Percentiles rank a stretch among this genome's conserved stretches.
Evolutionary conservation across 331 rosid genomes (phyloP).

Genomic region (Rosa hybrid): DNA sequence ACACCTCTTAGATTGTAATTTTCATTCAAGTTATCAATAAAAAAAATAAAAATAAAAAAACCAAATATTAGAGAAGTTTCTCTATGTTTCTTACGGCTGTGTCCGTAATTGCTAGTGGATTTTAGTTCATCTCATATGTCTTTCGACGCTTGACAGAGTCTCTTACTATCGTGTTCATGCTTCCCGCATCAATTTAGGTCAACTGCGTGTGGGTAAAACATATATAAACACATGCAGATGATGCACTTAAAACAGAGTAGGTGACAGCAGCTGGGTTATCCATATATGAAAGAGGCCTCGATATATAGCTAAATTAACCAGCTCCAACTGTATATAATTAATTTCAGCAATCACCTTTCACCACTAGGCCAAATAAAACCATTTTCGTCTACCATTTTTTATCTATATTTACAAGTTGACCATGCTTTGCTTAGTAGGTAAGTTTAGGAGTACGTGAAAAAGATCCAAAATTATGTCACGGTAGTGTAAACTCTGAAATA

Average conservation of each 20-base stretch:
- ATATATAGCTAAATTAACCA: background rate
- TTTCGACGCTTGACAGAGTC: no score
- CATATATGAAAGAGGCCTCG: no score
- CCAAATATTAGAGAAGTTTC: no score
- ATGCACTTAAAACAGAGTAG: background rate
- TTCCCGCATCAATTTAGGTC: background rate
- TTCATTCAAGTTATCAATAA: no score
- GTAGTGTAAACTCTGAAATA: background rate
- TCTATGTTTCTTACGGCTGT: no score
- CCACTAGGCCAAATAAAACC: slow-evolving; percentile 19
- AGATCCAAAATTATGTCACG: background rate
- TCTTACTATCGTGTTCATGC: no score
- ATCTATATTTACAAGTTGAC: background rate
- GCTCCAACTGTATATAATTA: background rate
- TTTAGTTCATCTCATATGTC: no score
- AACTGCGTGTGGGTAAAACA: background rate
- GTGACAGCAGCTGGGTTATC: background rate
- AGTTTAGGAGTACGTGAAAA: slow-evolving; percentile 3
- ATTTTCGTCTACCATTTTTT: background rate
- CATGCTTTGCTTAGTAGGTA: slow-evolving; percentile 26
- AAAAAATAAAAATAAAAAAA: no score
- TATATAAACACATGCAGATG: background rate
- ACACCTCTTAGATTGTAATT: no score
- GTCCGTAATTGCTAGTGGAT: no score
- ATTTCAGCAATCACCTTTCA: slow-evolving; percentile 4